A percentile compares a stretch with the other conserved stretches of the same genome.
Conservation (phyloP, 257 asterid genomes). For the Cinchona pubescens region DNA sequence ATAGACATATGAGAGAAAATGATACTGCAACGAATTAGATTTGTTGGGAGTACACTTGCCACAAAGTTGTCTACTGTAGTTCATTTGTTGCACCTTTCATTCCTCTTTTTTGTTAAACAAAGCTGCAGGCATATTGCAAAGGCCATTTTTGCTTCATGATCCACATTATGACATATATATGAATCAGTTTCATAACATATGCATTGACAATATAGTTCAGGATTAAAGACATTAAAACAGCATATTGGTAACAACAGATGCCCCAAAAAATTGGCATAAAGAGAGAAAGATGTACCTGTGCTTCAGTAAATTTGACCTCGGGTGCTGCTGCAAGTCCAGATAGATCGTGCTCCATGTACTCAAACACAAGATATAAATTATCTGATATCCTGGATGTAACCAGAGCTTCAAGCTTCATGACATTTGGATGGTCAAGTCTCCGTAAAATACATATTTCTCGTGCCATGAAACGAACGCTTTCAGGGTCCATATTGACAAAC, state of each 20-base stretch:
- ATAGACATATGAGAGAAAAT: background rate
- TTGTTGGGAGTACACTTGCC: background rate
- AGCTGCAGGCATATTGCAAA: background rate
- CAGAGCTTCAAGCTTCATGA: constrained; percentile 81
- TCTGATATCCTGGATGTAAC: constrained; percentile 76
- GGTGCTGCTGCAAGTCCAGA: constrained; percentile 79
- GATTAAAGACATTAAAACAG: background rate
- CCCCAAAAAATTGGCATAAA: background rate
- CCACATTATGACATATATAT: background rate
- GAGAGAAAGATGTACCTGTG: constrained; percentile 52
- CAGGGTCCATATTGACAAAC: constrained; percentile 87
- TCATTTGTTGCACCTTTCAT: constrained; percentile 1
- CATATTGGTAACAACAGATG: background rate
- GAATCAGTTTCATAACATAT: background rate
- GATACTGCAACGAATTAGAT: background rate
- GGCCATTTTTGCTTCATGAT: background rate
- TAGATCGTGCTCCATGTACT: constrained; percentile 97
- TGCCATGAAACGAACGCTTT: constrained; percentile 95
- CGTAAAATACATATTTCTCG: constrained; percentile 79
- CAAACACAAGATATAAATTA: constrained; percentile 82
- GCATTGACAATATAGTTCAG: background rate
- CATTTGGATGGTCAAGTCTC: constrained; percentile 80
- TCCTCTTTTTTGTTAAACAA: background rate
- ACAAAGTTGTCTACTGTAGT: background rate
- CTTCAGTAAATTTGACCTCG: constrained; percentile 64